Base-by-base conservation (phyloP, 2,329 filamentous ascomycete genomes). In the Ascochyta rabiei region DNA sequence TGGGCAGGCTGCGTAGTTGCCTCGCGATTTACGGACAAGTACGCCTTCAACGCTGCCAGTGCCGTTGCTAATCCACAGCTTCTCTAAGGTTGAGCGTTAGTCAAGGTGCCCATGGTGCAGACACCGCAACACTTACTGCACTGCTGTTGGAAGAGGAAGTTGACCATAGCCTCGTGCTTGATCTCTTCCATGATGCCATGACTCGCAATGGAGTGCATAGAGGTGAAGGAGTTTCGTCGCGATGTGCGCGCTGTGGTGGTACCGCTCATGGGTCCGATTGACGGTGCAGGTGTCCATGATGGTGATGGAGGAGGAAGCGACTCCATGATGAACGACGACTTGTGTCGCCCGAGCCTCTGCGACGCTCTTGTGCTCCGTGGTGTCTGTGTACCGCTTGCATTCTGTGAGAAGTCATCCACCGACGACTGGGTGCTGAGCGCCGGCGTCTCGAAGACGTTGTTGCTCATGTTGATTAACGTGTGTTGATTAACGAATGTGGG, bases 141-240 rank as follows among this genome's bases (percentile, higher is more conserved):
- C 75, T 91, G 89, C 71, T 92, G 88, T 73, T 92, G 89, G 74
- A 91, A 91, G 23, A 93, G 79, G 71, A 90, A 91, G 75, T 90
- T 91, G 56, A 90, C 88, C 89, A 92, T 92, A 57, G 92, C 87
- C 73, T 92, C 89, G 68, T 91, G 87, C 74, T 89, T 90, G 75
- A 91, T 89, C 59, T 90, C 88, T 56, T 90, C 87, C 56, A 65
- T 60, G 10, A 64, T 50, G 3, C 52, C 46, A 39, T 42, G 40
- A 34, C 59, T 60, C 23, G 44, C 33, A 18, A 50, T 40, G 4
- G 58, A 61, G 23, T 54, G 55, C 42, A 49, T 34, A 19, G 63
- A 50, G 34, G 53, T 54, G 34, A 62, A 53, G 10, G 65, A 68
- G 37, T 61, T 64, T 35, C 63, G 57, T 43, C 60, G 56, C 37